phyloP scores from a whole-genome alignment of 345 rosid genomes.

The Pugionium cornutum region DNA sequence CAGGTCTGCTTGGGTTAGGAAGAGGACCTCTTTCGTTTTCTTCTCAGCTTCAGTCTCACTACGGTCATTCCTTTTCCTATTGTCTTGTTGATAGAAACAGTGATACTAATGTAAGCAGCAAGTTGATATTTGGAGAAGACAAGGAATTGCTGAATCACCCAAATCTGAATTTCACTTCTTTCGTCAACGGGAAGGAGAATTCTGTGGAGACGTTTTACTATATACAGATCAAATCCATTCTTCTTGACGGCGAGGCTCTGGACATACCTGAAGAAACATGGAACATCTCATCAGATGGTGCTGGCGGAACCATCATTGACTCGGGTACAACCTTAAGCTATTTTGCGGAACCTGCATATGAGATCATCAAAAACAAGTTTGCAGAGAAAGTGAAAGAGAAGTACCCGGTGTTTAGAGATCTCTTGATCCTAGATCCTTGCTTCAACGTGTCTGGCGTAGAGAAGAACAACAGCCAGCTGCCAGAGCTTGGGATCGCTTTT shows the following conservation, averaged over 20 bases:
- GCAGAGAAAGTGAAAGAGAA: slow-evolving; percentile 50
- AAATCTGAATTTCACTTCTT: slow-evolving; percentile 67
- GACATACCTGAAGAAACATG: slow-evolving; percentile 73
- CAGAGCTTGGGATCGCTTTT: slow-evolving; percentile 69
- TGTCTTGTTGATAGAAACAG: slow-evolving; percentile 79
- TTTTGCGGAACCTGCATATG: slow-evolving; percentile 65
- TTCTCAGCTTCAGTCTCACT: slow-evolving; percentile 78
- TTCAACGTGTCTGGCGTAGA: slow-evolving; percentile 76
- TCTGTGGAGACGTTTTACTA: slow-evolving; percentile 72
- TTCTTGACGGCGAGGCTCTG: slow-evolving; percentile 63
- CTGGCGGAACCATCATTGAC: slow-evolving; percentile 84
- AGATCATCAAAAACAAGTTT: slow-evolving; percentile 62
- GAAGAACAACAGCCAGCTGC: slow-evolving; percentile 52
- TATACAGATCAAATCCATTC: slow-evolving; percentile 64
- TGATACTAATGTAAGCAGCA: slow-evolving; percentile 69
- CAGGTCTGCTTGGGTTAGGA: slow-evolving; percentile 85
- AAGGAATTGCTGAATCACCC: slow-evolving; percentile 57
- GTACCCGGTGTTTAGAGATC: slow-evolving; percentile 52
- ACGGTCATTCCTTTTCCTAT: slow-evolving; percentile 82
- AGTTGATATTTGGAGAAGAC: slow-evolving; percentile 79
- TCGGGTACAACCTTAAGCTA: slow-evolving; percentile 74
- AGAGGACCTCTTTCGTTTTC: slow-evolving; percentile 86
- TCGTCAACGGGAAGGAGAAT: slow-evolving; percentile 59
- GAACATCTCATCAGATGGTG: slow-evolving; percentile 59
- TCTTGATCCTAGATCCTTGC: slow-evolving; percentile 68